Percentiles rank a stretch among this genome's conserved stretches.
phyloP scores from a whole-genome alignment of 768 basidiomycete species.

The Amanita inopinata region DNA sequence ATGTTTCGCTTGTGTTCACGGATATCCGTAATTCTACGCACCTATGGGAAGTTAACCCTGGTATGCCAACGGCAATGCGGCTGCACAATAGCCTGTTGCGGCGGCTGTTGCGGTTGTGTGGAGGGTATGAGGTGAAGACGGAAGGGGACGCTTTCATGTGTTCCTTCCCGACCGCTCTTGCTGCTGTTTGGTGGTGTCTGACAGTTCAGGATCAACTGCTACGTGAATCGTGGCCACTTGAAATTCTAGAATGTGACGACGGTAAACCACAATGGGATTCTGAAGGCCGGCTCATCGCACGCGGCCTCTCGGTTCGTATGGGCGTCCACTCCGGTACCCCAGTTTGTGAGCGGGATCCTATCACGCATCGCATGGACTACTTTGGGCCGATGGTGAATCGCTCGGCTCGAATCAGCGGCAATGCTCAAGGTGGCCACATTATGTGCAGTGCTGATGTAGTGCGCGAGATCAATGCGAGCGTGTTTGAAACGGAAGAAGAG shows the following conservation, averaged over 20 bases:
- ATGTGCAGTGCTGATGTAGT: slow-evolving; percentile 85
- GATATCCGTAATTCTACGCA: slow-evolving; percentile 97
- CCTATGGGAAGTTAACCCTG: slow-evolving; percentile 91
- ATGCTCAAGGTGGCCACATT: slow-evolving; percentile 88
- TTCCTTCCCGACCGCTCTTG: slow-evolving; percentile 82
- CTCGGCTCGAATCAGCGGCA: slow-evolving; percentile 72
- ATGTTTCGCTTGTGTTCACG: slow-evolving; percentile 91
- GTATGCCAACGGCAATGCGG: slow-evolving; percentile 90
- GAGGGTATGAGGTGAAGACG: slow-evolving; percentile 98
- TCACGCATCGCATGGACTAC: slow-evolving; percentile 95
- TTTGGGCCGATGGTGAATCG: slow-evolving; percentile 96
- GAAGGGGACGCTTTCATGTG: slow-evolving; percentile 99
- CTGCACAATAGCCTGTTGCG: slow-evolving; percentile 84
- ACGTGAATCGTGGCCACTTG: slow-evolving; percentile 80
- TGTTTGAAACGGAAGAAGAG: slow-evolving; percentile 43
- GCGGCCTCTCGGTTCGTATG: slow-evolving; percentile 93
- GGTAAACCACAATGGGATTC: slow-evolving; percentile 70
- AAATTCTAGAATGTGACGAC: slow-evolving; percentile 88
- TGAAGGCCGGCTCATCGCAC: slow-evolving; percentile 58
- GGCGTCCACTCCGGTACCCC: slow-evolving; percentile 92
- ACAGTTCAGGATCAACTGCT: slow-evolving; percentile 79
- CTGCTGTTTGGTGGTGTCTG: slow-evolving; percentile 86
- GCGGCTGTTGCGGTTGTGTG: slow-evolving; percentile 77
- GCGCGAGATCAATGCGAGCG: slow-evolving; percentile 63
- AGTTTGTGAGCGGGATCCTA: slow-evolving; percentile 82